Base-by-base conservation (phyloP, 2,329 filamentous ascomycete genomes). In the Pseudocercospora vitis region DNA sequence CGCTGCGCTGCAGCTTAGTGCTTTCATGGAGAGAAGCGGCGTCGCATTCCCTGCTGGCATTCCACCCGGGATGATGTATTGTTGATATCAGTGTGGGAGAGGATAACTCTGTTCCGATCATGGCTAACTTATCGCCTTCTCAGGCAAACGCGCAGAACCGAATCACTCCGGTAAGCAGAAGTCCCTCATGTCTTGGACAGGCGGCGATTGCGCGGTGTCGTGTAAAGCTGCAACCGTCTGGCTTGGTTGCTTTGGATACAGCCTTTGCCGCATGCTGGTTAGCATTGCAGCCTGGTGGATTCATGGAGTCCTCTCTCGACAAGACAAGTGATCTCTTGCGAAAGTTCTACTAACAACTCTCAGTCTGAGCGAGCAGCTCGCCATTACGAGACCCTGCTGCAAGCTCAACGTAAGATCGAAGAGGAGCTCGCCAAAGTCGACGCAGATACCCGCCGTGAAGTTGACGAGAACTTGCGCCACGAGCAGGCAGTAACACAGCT, bases 351-450 rank as follows among this genome's bases (percentile, higher is more conserved):
- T 66, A 33, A 66, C 52, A 48, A 29, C n/a, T 47, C 52, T 55
- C 72, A 96, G 91, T 83, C 96, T 69, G 91, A 96, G 71, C 94
- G 94, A 75, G 96, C 96, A 75, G 90, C 91, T 68, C 78, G 89
- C 68, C 91, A 96, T 72, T 95, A 95, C 76, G 92, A 97, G 72
- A 85, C 86, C 67, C 85, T 97, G 65, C 84, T 89, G 62, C 89
- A 95, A 73, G 89, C 95, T 71, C 90, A 89, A 67, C 84, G 89
- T 60, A 85, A 88, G 40, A 96, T 96, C 66, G 91, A 97, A 74
- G 85, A 88, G 61, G 90, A 96, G 72, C 91, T 99, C 83, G 88
- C 91, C 70, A 83, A 90, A 64, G 80, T 96, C 58, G 91, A 96
- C 66, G 81, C 91, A 63, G 87, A 94, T 70, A 88, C 92, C 71